These are phyloP conservation scores for Hypocreales sp. DNA, from an alignment of 2,329 filamentous ascomycete species.

Conservation along the genomic window DNA sequence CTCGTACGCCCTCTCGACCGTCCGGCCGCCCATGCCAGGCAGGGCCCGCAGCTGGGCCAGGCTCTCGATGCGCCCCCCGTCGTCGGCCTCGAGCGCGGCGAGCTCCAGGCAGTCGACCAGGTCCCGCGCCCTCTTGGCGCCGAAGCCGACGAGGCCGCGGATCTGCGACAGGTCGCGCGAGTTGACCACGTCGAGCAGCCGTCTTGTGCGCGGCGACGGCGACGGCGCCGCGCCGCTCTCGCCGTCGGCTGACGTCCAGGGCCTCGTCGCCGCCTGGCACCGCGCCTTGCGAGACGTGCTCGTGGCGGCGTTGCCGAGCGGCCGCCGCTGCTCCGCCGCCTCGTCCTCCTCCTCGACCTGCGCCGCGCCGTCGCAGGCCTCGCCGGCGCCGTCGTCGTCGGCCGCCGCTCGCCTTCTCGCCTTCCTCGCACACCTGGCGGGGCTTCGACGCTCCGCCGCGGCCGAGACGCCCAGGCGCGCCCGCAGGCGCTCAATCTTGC, in stretches of 20 bases:
- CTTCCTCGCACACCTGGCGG: not conserved
- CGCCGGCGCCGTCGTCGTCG: conserved; percentile 2
- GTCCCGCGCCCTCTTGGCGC: conserved; percentile 53
- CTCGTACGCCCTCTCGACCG: conserved; percentile 40
- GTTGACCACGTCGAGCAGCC: conserved; percentile 57
- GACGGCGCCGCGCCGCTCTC: too few relatives aligned
- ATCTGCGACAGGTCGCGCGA: conserved; percentile 53
- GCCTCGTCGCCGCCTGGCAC: not conserved
- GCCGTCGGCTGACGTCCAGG: too few relatives aligned
- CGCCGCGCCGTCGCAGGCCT: conserved; percentile 6
- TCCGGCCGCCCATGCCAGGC: conserved; percentile 40
- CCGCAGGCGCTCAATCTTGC: conserved; percentile 51
- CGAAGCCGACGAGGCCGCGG: conserved; percentile 52
- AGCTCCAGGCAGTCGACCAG: conserved; percentile 39
- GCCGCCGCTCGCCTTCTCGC: conserved; percentile 1
- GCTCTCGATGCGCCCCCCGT: conserved; percentile 25
- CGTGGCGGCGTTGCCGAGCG: not conserved
- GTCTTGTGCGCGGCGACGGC: conserved; percentile 38
- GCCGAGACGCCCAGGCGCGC: conserved; percentile 27
- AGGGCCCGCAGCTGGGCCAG: conserved; percentile 35
- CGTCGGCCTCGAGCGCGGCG: conserved; percentile 17
- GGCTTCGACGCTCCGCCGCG: conserved; percentile 4
- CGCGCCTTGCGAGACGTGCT: not conserved
- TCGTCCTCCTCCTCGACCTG: conserved; percentile 14
- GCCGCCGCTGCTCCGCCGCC: not conserved